Evolutionary conservation across 345 rosid genomes (phyloP).

Genomic region (Passiflora organensis): DNA sequence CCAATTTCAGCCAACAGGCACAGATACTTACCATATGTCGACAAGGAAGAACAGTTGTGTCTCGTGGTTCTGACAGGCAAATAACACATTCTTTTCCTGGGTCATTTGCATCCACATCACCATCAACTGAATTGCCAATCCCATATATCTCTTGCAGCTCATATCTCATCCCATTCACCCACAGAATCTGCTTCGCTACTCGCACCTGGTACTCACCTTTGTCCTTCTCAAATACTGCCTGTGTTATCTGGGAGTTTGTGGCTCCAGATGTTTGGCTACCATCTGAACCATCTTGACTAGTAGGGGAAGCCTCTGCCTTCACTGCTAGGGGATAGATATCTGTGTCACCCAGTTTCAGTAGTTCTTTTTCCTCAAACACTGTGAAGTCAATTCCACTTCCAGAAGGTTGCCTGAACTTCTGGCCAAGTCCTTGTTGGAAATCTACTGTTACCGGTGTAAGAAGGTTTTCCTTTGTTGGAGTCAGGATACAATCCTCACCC

Average conservation of each 20-base stretch:
- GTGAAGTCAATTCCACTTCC: conserved; percentile 82
- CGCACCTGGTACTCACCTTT: conserved; percentile 58
- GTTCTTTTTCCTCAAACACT: conserved; percentile 55
- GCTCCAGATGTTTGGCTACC: conserved; percentile 37
- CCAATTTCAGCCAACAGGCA: too few species aligned
- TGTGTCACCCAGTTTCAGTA: conserved; percentile 28
- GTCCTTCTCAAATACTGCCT: conserved; percentile 70
- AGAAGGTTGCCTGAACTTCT: conserved; percentile 73
- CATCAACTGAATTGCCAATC: conserved; percentile 81
- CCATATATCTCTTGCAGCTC: conserved; percentile 97
- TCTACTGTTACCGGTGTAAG: conserved; percentile 56
- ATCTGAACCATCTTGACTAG: conserved; percentile 28
- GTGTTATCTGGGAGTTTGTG: conserved; percentile 74
- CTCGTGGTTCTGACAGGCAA: conserved; percentile 90
- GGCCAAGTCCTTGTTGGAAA: conserved; percentile 83
- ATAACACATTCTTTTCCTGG: conserved; percentile 92
- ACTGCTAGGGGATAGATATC: conserved; percentile 74
- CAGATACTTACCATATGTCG: conserved; percentile 74
- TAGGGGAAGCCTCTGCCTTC: conserved; percentile 64
- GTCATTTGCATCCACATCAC: conserved; percentile 71
- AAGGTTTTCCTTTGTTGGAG: conserved; percentile 55
- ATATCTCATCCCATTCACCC: conserved; percentile 69
- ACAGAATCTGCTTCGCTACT: conserved; percentile 80
- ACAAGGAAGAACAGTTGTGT: conserved; percentile 95
- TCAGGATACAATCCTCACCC: conserved; percentile 58